These are phyloP conservation scores for Aspergillus neoniger DNA, from an alignment of 2,329 filamentous ascomycete species.

Conservation along the genomic window DNA sequence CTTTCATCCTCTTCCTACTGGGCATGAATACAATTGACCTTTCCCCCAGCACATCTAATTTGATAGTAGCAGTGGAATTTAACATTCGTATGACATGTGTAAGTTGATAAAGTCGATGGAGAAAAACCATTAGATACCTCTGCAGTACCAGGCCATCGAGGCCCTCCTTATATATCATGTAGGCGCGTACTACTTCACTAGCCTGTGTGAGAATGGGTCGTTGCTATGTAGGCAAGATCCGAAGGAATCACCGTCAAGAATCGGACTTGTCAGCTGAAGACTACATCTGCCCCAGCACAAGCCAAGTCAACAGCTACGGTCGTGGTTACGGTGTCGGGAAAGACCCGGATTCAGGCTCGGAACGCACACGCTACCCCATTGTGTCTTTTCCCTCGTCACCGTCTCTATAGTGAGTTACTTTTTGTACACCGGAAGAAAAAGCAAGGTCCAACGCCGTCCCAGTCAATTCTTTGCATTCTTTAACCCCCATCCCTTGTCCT, in stretches of 20 bases:
- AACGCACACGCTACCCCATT: background rate
- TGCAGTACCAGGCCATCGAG: too few relatives aligned
- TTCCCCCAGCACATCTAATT: too few relatives aligned
- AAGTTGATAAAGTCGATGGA: too few relatives aligned
- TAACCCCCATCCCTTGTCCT: constrained; percentile 19
- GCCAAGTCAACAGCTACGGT: background rate
- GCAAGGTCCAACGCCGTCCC: constrained; percentile 19
- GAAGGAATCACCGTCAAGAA: background rate
- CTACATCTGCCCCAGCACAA: background rate
- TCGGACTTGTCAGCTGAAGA: background rate
- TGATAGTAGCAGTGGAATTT: too few relatives aligned
- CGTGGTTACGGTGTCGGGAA: background rate
- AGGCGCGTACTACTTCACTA: background rate
- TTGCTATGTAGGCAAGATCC: background rate
- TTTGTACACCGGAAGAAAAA: constrained; percentile 1
- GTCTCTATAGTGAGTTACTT: constrained; percentile 2
- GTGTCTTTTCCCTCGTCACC: constrained; percentile 1
- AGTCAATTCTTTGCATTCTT: constrained; percentile 27
- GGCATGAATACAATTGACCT: too few relatives aligned
- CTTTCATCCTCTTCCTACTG: too few relatives aligned
- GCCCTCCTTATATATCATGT: too few relatives aligned
- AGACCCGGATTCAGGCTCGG: background rate
- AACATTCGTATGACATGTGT: too few relatives aligned
- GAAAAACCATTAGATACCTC: too few relatives aligned
- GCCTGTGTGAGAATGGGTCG: background rate